Evolutionary conservation across 2,329 filamentous ascomycete species (phyloP), one percentile per base, ranked within the genome.

Genomic region (Magnaporthiopsis poae): DNA sequence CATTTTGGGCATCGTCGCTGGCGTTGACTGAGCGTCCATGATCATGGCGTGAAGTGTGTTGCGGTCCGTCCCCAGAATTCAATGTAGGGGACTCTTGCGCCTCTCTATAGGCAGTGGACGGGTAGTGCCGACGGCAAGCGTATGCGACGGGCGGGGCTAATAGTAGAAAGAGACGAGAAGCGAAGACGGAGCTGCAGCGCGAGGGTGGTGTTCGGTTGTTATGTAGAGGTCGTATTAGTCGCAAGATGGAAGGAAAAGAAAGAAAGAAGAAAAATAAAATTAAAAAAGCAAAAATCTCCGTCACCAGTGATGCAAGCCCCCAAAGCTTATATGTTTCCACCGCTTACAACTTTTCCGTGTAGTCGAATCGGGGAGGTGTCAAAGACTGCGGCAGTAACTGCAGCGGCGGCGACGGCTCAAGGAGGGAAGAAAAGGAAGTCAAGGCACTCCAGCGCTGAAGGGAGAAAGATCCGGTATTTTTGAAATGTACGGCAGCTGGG

Each of bases 1-100:
- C 67, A 74, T 73, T 31, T 71, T 69, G 36, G 71, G 65, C 18
- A 68, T 31, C 5, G 31, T 36, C 21, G 27, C n/a, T 25, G 60
- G 52, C 25, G 46, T 52, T 33, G 52, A 29, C 21, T 35, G 46
- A 21, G 11, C 39, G 27, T 61, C 35, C 62, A 62, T 36, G 29
- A 35, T 59, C 33, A 25, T 15, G 39, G 33, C 27, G 52, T 36
- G 46, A 29, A 1, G 46, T 56, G n/a, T 56, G 46, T 56, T 56
- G 46, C 21, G 46, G 21, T 21, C 46, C n/a, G 46, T 25, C 46
- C 46, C 46, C 46, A n/a, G 21, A 56, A 21, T 25, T 56, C 18
- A 56, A 56, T 21, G 21, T 25, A 5, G 9, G 1, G 21, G 9
- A 56, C 46, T 56, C 46, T 56, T 56, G 46, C 46, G 21, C 46